Base-by-base conservation (phyloP, 2,329 filamentous ascomycete genomes). In the Botrytis fabae region DNA sequence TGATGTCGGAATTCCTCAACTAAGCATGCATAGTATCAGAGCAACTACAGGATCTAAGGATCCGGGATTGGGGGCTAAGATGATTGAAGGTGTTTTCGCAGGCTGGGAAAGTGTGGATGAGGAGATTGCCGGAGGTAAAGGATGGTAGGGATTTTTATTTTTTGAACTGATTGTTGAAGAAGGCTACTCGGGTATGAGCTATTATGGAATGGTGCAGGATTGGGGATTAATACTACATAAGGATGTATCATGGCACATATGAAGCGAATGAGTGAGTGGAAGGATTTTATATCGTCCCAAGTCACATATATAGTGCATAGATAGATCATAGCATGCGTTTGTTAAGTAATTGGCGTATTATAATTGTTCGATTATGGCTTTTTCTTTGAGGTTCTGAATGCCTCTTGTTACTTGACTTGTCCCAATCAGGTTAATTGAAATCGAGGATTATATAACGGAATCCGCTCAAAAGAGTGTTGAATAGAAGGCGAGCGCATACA, bases 21-120 rank as follows among this genome's bases (percentile, higher is more conserved):
- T 98, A 78, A 95, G 92, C 80, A 98, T 98, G 95, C 95, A 98
- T 82, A 93, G 90, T 70, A 92, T 98, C 77, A 88, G 95, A 40
- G 95, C 95, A 0, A 97, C 94, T 0, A 97, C 93, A 0, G 95
- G 95, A 3, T 88, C 89, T 54, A 82, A 95, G 76, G 95, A 98
- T 80, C 95, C 95, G 0, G 95, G 95, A 0, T 84, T 98, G 76
- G 95, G 95, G 6, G 92, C 96, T 28, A 91, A 93, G 83, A 89
- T 94, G 77, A 98, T 97, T 84, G 92, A 93, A 85, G 94, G 91
- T 2, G 97, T 97, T 82, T 88, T 97, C 77, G 93, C 97, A 78
- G 85, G 91, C 75, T 98, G 92, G 85, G 94, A 97, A 85, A 86
- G 88, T 79, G 91, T 98, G 60, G 95, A 98, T 82, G 86, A 83